A percentile compares a stretch with the other conserved stretches of the same genome.
Conservation (phyloP, 768 basidiomycete species). For the Floccularia luteovirens region DNA sequence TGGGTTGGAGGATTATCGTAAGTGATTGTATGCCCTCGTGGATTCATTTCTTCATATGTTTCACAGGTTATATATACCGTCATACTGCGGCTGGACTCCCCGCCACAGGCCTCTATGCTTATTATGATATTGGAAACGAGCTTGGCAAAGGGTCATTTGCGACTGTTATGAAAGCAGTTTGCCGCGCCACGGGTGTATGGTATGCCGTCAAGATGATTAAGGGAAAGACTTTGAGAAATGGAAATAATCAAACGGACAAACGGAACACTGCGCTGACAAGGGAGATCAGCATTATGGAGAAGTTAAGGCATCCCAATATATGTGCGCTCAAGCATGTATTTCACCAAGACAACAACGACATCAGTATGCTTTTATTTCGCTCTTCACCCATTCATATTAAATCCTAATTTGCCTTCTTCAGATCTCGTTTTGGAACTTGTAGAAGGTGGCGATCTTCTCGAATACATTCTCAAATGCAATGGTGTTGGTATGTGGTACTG, state of each 20-base stretch:
- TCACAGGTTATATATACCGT: constrained; percentile 64
- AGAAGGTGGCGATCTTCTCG: constrained; percentile 84
- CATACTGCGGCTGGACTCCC: constrained; percentile 46
- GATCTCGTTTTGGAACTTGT: constrained; percentile 82
- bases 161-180: constrained; percentile 78
- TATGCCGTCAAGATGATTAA: constrained; percentile 89
- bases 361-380: constrained; percentile 37
- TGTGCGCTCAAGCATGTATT: constrained; percentile 76
- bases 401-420: constrained; percentile 19
- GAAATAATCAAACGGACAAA: constrained; percentile 19
- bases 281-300: constrained; percentile 75
- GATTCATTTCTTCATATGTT: not conserved
- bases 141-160: constrained; percentile 92
- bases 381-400: constrained; percentile 9
- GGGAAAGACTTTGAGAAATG: constrained; percentile 25
- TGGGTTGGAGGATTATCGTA: constrained; percentile 68
- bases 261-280: constrained; percentile 40
- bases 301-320: constrained; percentile 74
- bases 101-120: constrained; percentile 47
- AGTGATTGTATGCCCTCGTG: constrained; percentile 17
- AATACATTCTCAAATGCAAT: constrained; percentile 55
- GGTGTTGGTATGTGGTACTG: constrained; percentile 47
- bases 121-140: constrained; percentile 61
- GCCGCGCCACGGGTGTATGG: constrained; percentile 61
- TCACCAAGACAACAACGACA: constrained; percentile 49